Evolutionary conservation across 352 stramenopile species (phyloP).

Genomic region (Aphanomyces euteiches): DNA sequence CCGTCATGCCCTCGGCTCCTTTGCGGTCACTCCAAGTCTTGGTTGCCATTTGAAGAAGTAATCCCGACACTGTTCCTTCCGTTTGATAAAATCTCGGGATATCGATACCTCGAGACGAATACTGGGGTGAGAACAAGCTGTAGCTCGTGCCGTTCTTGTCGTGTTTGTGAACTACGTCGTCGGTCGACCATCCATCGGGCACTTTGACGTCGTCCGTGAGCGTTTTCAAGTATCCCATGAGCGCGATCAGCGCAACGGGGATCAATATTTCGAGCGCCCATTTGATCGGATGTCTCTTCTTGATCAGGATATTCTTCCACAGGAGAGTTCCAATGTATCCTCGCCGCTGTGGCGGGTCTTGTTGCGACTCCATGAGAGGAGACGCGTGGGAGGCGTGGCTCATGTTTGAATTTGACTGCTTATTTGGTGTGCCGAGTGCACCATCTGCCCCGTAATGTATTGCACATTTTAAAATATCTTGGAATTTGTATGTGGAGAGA

Average conservation of each 20-base stretch:
- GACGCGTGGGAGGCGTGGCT: too few species aligned
- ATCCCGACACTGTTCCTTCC: conserved; percentile 50
- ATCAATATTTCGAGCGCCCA: conserved; percentile 55
- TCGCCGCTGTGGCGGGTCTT: too few species aligned
- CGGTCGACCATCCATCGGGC: not conserved
- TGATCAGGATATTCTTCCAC: conserved; percentile 75
- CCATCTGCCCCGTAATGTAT: too few species aligned
- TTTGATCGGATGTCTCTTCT: conserved; percentile 48
- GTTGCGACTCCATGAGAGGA: too few species aligned
- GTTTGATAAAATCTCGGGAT: conserved; percentile 42
- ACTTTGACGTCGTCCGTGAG: not conserved
- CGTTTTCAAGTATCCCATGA: conserved; percentile 53
- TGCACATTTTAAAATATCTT: too few species aligned
- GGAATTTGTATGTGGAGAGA: too few species aligned
- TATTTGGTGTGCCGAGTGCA: too few species aligned
- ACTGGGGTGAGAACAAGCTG: not conserved
- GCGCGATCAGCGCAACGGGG: conserved; percentile 53
- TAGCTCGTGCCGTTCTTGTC: not conserved
- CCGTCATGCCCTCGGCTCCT: conserved; percentile 46
- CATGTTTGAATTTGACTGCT: too few species aligned
- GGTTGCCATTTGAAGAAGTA: not conserved
- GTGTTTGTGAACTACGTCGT: not conserved
- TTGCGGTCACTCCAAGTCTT: conserved; percentile 46
- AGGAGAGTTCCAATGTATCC: conserved; percentile 37
- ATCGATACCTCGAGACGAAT: not conserved